A percentile compares a stretch with the other conserved stretches of the same genome.
Evolutionary conservation across 352 stramenopile species (phyloP).

Genomic region (Phytophthora megakarya): DNA sequence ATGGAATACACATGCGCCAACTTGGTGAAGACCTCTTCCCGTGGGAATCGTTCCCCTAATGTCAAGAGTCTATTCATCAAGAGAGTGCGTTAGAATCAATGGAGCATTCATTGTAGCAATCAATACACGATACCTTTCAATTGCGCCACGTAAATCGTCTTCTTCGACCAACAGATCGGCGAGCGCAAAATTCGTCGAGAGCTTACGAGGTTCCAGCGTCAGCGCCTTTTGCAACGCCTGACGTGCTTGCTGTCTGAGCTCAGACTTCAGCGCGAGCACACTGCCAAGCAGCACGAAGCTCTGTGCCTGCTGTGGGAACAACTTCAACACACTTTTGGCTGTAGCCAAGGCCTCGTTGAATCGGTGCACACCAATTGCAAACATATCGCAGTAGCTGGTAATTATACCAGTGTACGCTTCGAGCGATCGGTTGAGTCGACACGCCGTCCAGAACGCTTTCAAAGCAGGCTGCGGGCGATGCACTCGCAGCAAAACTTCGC

Average conservation of each 20-base stretch:
- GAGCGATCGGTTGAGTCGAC: conserved; percentile 61
- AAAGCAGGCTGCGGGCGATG: conserved; percentile 69
- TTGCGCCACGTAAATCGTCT: conserved; percentile 51
- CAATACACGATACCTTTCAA: conserved; percentile 51
- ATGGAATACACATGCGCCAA: conserved; percentile 75
- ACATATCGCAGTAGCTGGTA: conserved; percentile 76
- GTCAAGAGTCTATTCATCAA: conserved; percentile 38
- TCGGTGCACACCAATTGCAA: conserved; percentile 57
- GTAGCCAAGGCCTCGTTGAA: conserved; percentile 79
- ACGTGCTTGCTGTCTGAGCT: conserved; percentile 61
- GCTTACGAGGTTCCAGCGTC: conserved; percentile 60
- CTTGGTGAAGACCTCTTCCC: conserved; percentile 78
- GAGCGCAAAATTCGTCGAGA: conserved; percentile 69
- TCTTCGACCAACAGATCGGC: conserved; percentile 71
- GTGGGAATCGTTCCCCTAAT: conserved; percentile 53
- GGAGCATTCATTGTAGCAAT: not conserved
- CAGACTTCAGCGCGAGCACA: conserved; percentile 69
- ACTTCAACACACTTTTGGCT: conserved; percentile 68
- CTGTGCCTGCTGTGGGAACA: conserved; percentile 72
- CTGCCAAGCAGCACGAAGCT: conserved; percentile 77
- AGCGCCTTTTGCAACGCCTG: conserved; percentile 69
- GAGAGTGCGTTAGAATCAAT: conserved; percentile 4
- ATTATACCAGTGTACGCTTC: conserved; percentile 79
- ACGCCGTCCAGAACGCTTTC: conserved; percentile 65
- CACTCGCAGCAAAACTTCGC: conserved; percentile 61